Evolutionary conservation across 2,329 filamentous ascomycete genomes (phyloP).

Genomic region (Geosmithia flava): DNA sequence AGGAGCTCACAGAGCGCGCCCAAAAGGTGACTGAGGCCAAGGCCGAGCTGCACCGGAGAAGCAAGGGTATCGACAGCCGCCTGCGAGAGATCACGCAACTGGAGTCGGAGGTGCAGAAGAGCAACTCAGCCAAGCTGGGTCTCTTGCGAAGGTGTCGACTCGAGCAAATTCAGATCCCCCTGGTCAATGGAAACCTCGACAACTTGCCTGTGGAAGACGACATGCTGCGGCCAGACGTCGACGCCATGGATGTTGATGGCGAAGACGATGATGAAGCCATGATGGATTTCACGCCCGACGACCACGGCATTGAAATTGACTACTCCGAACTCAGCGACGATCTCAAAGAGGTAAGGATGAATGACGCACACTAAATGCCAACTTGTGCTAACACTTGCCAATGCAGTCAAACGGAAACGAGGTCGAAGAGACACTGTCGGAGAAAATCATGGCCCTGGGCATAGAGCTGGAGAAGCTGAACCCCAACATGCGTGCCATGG

Average conservation of each 20-base stretch:
- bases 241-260: conserved; percentile 92
- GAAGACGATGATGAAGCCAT: conserved; percentile 50
- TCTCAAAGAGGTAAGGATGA: conserved; percentile 54
- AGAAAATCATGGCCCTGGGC: conserved; percentile 63
- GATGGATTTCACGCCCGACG: conserved; percentile 58
- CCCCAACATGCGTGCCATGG: conserved; percentile 91
- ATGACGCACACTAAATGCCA: not conserved
- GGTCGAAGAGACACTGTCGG: conserved; percentile 63
- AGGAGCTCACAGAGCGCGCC: conserved; percentile 54
- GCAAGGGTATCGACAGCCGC: conserved; percentile 64
- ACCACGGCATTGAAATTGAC: conserved; percentile 85
- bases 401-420: conserved; percentile 53
- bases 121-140: conserved; percentile 71
- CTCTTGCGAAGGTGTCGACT: conserved; percentile 82
- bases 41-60: conserved; percentile 69
- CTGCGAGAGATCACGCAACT: conserved; percentile 64
- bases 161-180: conserved; percentile 80
- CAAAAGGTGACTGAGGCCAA: conserved; percentile 70
- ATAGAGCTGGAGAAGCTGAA: conserved; percentile 85
- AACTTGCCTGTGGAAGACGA: conserved; percentile 79
- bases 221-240: conserved; percentile 62
- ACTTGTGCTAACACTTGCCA: conserved; percentile 13
- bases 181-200: conserved; percentile 66
- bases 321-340: conserved; percentile 76
- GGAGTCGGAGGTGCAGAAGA: conserved; percentile 80